Conservation (phyloP, 2,329 filamentous ascomycete species). For the Dichotomopilus funicola region DNA sequence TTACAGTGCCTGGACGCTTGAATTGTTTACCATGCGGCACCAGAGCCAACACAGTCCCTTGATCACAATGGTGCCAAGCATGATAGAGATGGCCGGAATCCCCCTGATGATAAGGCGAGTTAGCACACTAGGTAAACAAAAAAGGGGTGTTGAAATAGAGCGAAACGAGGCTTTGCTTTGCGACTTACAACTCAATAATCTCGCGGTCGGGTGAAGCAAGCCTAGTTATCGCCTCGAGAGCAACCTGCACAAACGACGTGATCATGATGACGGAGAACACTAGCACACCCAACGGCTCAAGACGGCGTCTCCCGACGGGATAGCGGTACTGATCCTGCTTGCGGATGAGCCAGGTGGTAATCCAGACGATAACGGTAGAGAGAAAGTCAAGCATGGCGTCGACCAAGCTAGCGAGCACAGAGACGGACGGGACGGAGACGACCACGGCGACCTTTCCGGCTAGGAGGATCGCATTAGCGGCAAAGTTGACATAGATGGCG, state of each 20-base stretch:
- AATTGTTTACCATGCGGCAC: constrained; percentile 81
- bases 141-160: neutral
- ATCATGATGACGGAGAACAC: constrained; percentile 85
- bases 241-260: constrained; percentile 74
- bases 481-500: constrained; percentile 80
- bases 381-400: constrained; percentile 77
- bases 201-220: constrained; percentile 55
- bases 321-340: constrained; percentile 69
- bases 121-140: neutral
- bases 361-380: constrained; percentile 74
- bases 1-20: constrained; percentile 71
- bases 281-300: constrained; percentile 74
- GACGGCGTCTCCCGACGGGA: constrained; percentile 64
- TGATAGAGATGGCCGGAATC: constrained; percentile 67
- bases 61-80: constrained; percentile 73
- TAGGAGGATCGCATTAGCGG: constrained; percentile 69
- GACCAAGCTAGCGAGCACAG: constrained; percentile 71
- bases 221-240: constrained; percentile 60
- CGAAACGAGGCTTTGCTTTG: neutral
- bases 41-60: constrained; percentile 80
- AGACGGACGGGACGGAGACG: constrained; percentile 71
- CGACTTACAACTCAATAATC: constrained; percentile 58
- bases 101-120: constrained; percentile 33
- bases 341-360: constrained; percentile 67
- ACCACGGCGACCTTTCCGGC: constrained; percentile 72